A percentile compares a stretch with the other conserved stretches of the same genome.
These are phyloP conservation scores for Coemansia sp. DNA, from an alignment of 192 early-diverging fungal species.

Conservation along the genomic window DNA sequence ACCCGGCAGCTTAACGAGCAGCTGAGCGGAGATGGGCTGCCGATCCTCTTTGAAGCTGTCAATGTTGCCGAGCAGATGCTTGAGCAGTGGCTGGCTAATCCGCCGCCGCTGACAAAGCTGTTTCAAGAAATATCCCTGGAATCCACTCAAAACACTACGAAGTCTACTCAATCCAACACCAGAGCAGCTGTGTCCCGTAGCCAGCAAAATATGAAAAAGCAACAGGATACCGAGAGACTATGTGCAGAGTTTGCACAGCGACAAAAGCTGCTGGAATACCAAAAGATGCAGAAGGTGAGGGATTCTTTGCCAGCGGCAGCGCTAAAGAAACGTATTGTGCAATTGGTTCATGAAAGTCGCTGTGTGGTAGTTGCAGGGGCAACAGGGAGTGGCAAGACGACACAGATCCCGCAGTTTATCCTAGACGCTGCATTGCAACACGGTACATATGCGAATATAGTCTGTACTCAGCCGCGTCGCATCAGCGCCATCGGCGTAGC, in stretches of 20 bases:
- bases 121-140: slow-evolving; percentile 35
- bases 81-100: slow-evolving; percentile 23
- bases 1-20: slow-evolving; percentile 48
- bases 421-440: slow-evolving; percentile 62
- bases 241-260: slow-evolving; percentile 15
- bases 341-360: slow-evolving; percentile 5
- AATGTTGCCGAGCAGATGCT: slow-evolving; percentile 57
- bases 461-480: slow-evolving; percentile 89
- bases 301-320: slow-evolving; percentile 21
- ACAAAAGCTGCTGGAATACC: slow-evolving; percentile 11
- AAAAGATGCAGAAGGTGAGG: slow-evolving; percentile 24
- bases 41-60: slow-evolving; percentile 61
- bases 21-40: slow-evolving; percentile 21
- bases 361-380: slow-evolving; percentile 44
- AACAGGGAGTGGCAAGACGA: slow-evolving; percentile 59
- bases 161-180: neutral
- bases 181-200: neutral
- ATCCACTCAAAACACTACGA: slow-evolving; percentile 21
- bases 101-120: slow-evolving; percentile 29
- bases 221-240: slow-evolving; percentile 10
- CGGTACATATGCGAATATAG: slow-evolving; percentile 57
- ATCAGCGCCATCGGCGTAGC: slow-evolving; percentile 73
- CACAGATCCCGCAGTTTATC: slow-evolving; percentile 85
- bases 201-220: slow-evolving; percentile 11
- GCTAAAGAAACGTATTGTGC: slow-evolving; percentile 2